These are phyloP conservation scores for Wilcoxina mikolae DNA, from an alignment of 495 filamentous ascomycete species.

Conservation along the genomic window DNA sequence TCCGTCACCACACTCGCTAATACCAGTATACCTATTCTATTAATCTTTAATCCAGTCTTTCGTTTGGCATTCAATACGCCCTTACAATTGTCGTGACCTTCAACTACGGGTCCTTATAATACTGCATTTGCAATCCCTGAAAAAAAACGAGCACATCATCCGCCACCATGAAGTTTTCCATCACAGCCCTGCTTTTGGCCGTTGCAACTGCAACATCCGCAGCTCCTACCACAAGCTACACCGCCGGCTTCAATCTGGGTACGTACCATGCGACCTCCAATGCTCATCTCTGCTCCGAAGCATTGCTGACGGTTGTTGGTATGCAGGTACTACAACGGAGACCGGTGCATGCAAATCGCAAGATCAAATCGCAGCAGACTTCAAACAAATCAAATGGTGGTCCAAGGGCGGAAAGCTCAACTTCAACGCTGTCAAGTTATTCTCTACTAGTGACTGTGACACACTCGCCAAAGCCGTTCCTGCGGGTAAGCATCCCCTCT, in stretches of 20 bases:
- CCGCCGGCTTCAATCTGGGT: constrained; percentile 77
- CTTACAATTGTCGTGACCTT: too few relatives aligned
- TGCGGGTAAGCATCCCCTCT: constrained; percentile 39
- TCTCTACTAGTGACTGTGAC: constrained; percentile 55
- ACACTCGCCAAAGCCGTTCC: constrained; percentile 27
- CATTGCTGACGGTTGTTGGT: constrained; percentile 18
- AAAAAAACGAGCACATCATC: too few relatives aligned
- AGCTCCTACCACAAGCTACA: constrained; percentile 35
- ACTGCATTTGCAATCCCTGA: too few relatives aligned
- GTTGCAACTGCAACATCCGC: constrained; percentile 35
- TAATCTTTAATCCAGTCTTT: too few relatives aligned
- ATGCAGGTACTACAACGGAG: constrained; percentile 30
- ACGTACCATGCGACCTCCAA: constrained; percentile 30
- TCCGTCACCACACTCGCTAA: too few relatives aligned
- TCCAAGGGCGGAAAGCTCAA: constrained; percentile 45
- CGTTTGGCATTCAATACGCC: too few relatives aligned
- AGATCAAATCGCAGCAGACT: constrained; percentile 54
- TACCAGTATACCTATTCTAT: too few relatives aligned
- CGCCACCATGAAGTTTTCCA: constrained; percentile 28
- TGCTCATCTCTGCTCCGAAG: background rate
- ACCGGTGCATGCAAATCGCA: constrained; percentile 46
- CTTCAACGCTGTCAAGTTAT: constrained; percentile 58
- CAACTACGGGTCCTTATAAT: too few relatives aligned
- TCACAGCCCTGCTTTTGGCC: constrained; percentile 31
- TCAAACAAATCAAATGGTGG: constrained; percentile 53